phyloP scores from a whole-genome alignment of 257 asterid genomes.

The Anisodus tanguticus region DNA sequence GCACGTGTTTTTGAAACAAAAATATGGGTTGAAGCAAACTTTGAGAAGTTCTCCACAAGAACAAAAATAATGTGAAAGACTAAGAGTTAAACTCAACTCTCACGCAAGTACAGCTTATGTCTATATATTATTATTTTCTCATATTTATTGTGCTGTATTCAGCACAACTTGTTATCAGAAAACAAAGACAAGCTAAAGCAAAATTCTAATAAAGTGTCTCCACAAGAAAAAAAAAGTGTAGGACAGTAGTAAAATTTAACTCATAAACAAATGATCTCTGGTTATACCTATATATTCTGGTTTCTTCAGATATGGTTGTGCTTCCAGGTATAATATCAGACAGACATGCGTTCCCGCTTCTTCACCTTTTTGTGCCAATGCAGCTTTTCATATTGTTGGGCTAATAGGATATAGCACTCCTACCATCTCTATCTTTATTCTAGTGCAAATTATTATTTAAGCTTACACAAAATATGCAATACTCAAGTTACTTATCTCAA shows the following conservation, averaged over 20 bases:
- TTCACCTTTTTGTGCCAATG: neutral
- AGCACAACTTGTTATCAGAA: neutral
- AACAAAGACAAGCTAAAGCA: conserved; percentile 13
- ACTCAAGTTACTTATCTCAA: neutral
- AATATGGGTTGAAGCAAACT: neutral
- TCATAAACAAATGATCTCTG: neutral
- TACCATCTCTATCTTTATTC: conserved; percentile 1
- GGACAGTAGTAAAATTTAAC: neutral
- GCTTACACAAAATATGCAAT: neutral
- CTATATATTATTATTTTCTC: neutral
- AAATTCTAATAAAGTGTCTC: neutral
- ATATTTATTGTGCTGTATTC: neutral
- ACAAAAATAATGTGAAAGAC: conserved; percentile 14
- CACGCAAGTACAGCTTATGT: neutral
- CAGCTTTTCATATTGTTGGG: neutral
- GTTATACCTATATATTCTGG: neutral
- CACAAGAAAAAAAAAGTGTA: neutral
- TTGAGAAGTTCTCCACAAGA: neutral
- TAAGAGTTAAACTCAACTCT: neutral
- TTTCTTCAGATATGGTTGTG: neutral
- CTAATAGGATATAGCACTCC: neutral
- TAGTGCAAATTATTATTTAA: conserved; percentile 3
- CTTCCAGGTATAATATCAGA: neutral
- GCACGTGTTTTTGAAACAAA: neutral
- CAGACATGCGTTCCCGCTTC: neutral